Conservation (phyloP, 805 yeast genomes). For the Saccharomycopsis fermentans region DNA sequence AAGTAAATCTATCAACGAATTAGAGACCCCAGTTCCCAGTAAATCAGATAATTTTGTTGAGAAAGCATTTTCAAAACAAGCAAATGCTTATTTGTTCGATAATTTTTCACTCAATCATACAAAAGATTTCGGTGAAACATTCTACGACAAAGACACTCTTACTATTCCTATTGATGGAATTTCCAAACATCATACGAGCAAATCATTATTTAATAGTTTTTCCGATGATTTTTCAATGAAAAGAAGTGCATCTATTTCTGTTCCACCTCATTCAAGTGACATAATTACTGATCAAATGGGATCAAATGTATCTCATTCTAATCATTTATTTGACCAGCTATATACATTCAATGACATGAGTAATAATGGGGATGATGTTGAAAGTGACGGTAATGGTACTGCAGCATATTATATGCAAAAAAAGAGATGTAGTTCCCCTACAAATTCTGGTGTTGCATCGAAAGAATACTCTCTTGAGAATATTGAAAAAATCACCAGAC, state of each 20-base stretch:
- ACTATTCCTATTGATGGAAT: background rate
- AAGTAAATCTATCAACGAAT: background rate
- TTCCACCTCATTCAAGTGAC: background rate
- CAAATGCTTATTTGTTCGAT: background rate
- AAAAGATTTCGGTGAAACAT: background rate
- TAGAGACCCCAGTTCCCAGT: background rate
- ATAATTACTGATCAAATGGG: background rate
- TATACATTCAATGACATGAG: background rate
- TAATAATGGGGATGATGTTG: background rate
- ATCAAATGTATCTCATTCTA: background rate
- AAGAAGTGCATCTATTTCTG: background rate
- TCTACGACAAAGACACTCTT: background rate
- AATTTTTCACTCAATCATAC: background rate
- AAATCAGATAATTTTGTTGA: background rate
- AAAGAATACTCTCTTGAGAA: background rate
- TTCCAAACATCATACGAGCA: background rate
- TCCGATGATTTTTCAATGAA: background rate
- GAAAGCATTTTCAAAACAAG: background rate
- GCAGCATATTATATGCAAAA: background rate
- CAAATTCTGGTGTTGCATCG: background rate
- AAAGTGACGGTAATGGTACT: background rate
- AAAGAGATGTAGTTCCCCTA: constrained; percentile 6
- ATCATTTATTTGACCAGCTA: background rate
- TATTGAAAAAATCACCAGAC: background rate
- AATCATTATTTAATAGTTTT: background rate